phyloP scores from a whole-genome alignment of 2,329 filamentous ascomycete species.

The Neobulgaria alba region DNA sequence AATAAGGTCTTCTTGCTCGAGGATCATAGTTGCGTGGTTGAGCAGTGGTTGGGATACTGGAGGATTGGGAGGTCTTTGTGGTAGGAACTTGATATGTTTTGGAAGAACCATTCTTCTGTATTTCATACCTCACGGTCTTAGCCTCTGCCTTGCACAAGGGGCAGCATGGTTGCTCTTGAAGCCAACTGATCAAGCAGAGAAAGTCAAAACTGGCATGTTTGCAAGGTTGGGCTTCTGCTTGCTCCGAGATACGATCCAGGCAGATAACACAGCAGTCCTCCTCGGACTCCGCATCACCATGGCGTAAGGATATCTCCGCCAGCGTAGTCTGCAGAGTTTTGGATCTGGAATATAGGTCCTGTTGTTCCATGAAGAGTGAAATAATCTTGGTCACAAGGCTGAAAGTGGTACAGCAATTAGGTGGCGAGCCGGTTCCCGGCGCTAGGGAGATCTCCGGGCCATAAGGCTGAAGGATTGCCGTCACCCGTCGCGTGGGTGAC shows the following conservation, averaged over 20 bases:
- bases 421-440: no score
- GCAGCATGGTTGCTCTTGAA: conserved; percentile 62
- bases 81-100: conserved; percentile 49
- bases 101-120: conserved; percentile 40
- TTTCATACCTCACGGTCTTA: conserved; percentile 56
- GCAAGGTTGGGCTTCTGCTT: conserved; percentile 67
- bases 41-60: conserved; percentile 5
- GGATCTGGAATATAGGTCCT: conserved; percentile 34
- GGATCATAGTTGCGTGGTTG: conserved; percentile 8
- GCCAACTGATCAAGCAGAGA: conserved; percentile 74
- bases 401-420: conserved; percentile 1
- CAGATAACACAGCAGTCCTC: conserved; percentile 74
- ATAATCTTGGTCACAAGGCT: conserved; percentile 1
- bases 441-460: no score
- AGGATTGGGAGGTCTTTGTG: conserved; percentile 2
- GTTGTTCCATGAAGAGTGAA: conserved; percentile 25
- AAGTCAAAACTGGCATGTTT: conserved; percentile 78
- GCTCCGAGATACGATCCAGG: conserved; percentile 64
- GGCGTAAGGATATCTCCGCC: conserved; percentile 30
- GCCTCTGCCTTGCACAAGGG: conserved; percentile 64
- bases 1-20: conserved; percentile 12
- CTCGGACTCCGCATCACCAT: conserved; percentile 25
- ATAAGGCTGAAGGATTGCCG: no score
- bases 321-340: conserved; percentile 37
- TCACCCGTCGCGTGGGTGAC: no score